These are phyloP conservation scores for Raphanus sativus DNA, from an alignment of 345 rosid species.

Conservation along the genomic window DNA sequence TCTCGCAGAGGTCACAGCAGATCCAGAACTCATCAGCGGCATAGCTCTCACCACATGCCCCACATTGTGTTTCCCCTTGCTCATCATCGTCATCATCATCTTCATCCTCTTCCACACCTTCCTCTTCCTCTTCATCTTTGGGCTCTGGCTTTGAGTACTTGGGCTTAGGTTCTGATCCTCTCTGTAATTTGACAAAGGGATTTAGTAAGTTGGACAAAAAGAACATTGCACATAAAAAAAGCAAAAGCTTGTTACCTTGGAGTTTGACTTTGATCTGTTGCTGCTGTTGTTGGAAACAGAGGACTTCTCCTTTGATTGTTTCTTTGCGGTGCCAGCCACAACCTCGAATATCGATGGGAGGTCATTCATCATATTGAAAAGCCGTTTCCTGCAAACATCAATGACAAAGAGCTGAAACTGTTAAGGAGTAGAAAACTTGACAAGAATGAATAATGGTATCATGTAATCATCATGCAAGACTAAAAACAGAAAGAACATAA, in stretches of 20 bases:
- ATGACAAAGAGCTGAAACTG: not conserved
- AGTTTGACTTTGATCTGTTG: conserved; percentile 71
- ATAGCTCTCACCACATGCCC: conserved; percentile 71
- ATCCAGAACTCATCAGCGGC: conserved; percentile 80
- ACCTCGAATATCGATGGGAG: conserved; percentile 85
- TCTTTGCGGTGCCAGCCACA: conserved; percentile 66
- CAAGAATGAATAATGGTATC: not conserved
- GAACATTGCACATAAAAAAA: not conserved
- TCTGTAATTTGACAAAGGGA: conserved; percentile 34
- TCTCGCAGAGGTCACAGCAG: conserved; percentile 71
- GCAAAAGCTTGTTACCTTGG: conserved; percentile 49
- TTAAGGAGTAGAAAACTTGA: not conserved
- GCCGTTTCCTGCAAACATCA: conserved; percentile 66
- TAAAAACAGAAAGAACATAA: not conserved
- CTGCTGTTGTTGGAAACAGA: conserved; percentile 66
- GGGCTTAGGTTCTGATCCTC: conserved; percentile 53
- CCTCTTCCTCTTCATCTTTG: conserved; percentile 58
- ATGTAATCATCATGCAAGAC: not conserved
- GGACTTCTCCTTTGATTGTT: conserved; percentile 61
- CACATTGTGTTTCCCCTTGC: conserved; percentile 36
- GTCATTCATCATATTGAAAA: conserved; percentile 81
- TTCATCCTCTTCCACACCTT: conserved; percentile 50
- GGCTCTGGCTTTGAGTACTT: conserved; percentile 45
- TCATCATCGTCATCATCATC: conserved; percentile 63
- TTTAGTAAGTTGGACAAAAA: conserved; percentile 5